Conservation (phyloP, 192 early-diverging fungal species). For the Funneliformis geosporum region DNA sequence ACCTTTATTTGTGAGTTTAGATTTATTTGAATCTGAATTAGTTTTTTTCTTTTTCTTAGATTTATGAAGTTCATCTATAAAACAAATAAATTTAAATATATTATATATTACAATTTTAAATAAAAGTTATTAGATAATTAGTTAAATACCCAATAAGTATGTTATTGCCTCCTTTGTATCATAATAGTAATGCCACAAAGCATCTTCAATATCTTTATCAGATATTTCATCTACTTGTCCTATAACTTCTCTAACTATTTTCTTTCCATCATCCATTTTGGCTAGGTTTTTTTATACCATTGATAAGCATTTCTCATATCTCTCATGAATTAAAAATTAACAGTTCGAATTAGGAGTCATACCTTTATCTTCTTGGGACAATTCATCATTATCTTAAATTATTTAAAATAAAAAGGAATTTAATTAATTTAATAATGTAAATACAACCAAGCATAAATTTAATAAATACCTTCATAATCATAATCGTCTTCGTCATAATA, state of each 20-base stretch:
- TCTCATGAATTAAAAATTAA: background rate
- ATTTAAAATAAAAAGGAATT: background rate
- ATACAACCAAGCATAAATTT: background rate
- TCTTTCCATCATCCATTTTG: slow-evolving; percentile 55
- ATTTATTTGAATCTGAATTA: background rate
- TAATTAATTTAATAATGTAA: background rate
- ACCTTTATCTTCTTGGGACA: background rate
- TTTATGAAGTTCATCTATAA: slow-evolving; percentile 2
- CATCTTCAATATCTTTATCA: slow-evolving; percentile 66
- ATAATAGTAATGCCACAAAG: slow-evolving; percentile 76
- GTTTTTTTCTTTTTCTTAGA: slow-evolving; percentile 1
- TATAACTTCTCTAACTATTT: slow-evolving; percentile 60
- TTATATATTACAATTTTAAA: background rate
- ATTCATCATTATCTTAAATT: background rate
- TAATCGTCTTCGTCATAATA: background rate
- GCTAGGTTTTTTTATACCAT: slow-evolving; percentile 25
- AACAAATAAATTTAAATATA: slow-evolving; percentile 27
- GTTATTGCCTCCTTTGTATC: slow-evolving; percentile 66
- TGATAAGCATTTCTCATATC: background rate
- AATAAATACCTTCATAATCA: background rate
- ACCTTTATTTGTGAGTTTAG: slow-evolving; percentile 3
- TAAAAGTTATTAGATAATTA: background rate
- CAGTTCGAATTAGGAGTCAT: background rate
- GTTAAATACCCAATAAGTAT: slow-evolving; percentile 62
- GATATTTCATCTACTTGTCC: slow-evolving; percentile 57